Evolutionary conservation across 257 asterid species (phyloP).

Genomic region (Capsicum baccatum): DNA sequence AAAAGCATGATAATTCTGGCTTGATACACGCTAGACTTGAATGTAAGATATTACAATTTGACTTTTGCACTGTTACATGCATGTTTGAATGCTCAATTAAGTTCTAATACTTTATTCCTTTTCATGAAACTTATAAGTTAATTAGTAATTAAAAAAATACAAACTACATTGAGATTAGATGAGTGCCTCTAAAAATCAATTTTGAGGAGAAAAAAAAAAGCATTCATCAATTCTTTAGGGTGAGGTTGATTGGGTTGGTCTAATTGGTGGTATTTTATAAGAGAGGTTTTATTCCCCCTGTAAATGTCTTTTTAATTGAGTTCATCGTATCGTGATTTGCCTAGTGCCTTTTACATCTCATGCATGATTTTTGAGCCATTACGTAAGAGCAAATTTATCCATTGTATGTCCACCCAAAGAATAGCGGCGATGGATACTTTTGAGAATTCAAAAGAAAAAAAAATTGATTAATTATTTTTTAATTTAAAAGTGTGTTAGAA

Average conservation of each 20-base stretch:
- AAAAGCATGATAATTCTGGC: neutral
- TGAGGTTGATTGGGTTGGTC: neutral
- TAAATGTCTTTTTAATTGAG: neutral
- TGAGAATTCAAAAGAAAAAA: neutral
- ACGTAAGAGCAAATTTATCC: too few relatives aligned
- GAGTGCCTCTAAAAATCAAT: neutral
- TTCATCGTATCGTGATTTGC: neutral
- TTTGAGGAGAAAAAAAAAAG: neutral
- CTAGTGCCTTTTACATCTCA: neutral
- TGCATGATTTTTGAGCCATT: neutral
- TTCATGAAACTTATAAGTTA: neutral
- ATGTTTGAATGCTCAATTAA: neutral
- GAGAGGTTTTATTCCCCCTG: neutral
- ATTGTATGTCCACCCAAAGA: neutral
- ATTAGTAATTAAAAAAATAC: neutral
- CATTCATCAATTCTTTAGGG: neutral
- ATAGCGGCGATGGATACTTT: neutral
- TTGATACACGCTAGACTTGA: neutral
- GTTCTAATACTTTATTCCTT: neutral
- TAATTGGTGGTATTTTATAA: fast-evolving
- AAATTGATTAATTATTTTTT: neutral
- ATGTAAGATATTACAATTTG: neutral
- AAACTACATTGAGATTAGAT: neutral
- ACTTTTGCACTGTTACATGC: neutral
- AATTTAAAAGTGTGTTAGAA: neutral